Percentiles rank a stretch among this genome's conserved stretches.
These are phyloP conservation scores for Daldinia sp. DNA, from an alignment of 2,329 filamentous ascomycete genomes.

Conservation along the genomic window DNA sequence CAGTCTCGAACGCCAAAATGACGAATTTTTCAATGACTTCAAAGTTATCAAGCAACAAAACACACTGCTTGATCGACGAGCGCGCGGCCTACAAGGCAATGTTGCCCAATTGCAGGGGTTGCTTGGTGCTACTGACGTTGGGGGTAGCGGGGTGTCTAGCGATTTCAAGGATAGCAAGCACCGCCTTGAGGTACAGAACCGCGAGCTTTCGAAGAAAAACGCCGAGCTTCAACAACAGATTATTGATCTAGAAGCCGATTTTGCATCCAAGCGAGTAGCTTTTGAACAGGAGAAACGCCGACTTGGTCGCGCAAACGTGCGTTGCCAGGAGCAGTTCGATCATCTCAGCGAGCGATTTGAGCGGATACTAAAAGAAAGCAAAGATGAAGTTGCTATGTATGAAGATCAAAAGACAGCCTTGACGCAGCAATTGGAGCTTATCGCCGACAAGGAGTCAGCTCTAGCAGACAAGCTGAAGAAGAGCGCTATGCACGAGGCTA, in stretches of 20 bases:
- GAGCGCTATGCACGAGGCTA: conserved; percentile 32
- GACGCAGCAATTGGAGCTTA: conserved; percentile 38
- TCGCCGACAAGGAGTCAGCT: conserved; percentile 35
- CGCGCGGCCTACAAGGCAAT: conserved; percentile 56
- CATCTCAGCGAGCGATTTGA: conserved; percentile 47
- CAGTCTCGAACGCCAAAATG: conserved; percentile 62
- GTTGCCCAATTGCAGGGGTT: conserved; percentile 58
- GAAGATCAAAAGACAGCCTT: conserved; percentile 35
- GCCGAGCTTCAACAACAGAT: conserved; percentile 40
- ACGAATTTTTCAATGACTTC: conserved; percentile 63
- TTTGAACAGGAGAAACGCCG: conserved; percentile 38
- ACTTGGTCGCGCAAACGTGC: conserved; percentile 32
- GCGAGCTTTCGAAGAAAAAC: conserved; percentile 39
- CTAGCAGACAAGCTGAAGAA: conserved; percentile 34
- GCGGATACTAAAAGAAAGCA: conserved; percentile 43
- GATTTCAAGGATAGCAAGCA: conserved; percentile 38
- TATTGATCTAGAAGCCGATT: conserved; percentile 35
- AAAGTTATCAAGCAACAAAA: conserved; percentile 52
- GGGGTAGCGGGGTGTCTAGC: conserved; percentile 34
- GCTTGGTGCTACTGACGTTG: conserved; percentile 48
- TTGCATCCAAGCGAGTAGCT: conserved; percentile 23
- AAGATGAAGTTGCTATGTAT: conserved; percentile 36
- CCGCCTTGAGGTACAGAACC: conserved; percentile 39
- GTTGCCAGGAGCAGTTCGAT: conserved; percentile 55
- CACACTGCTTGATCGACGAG: conserved; percentile 56